Evolutionary conservation across 768 basidiomycete species (phyloP), one percentile per base, ranked within the genome.

Genomic region (Boletus coccyginus): DNA sequence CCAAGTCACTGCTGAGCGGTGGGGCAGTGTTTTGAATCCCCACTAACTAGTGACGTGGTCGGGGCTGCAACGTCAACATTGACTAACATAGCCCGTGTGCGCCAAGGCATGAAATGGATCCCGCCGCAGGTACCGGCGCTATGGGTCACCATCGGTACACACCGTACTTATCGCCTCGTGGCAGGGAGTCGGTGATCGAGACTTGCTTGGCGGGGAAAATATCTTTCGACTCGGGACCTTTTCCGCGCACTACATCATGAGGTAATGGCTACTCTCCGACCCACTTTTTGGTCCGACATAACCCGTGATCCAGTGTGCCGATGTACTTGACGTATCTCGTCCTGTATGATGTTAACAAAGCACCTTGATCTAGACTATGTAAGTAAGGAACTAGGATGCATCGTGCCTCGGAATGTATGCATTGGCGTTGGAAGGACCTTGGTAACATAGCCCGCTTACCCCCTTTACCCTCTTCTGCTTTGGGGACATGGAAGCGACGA

Each of bases 281-380:
- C 31, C 52, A 36, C 33, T 46, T 33, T 61, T 55, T 21, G 33
- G 56, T 16, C 41, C 21, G 38, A 59, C 45, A 24, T 67, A 69
- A 51, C 55, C 75, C 5, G 75, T 73, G 42, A 64, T 70, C 1
- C 73, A 21, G 75, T 1, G 43, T 69, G 24, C 57, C 72, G 32
- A 63, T 74, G 51, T 59, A 61, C 44, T 45, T 50, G 39, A 57
- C 33, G 45, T 7, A 29, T 67, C 9, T 53, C 53, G n/a, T 51
- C 48, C 31, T 75, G 70, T 57, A 57, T 71, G 24, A 14, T 44
- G 16, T 47, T 64, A 7, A 33, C 21, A 21, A 21, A 21, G 21
- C 21, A 21, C 21, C 73, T 77, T 11, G 73, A 73, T 56, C 43
- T 77, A 33, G 75, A 76, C 56, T 73, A 73, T 50, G 72, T 73